Conservation (phyloP, 2,329 filamentous ascomycete species). For the Bimuria novae-zelandiae region DNA sequence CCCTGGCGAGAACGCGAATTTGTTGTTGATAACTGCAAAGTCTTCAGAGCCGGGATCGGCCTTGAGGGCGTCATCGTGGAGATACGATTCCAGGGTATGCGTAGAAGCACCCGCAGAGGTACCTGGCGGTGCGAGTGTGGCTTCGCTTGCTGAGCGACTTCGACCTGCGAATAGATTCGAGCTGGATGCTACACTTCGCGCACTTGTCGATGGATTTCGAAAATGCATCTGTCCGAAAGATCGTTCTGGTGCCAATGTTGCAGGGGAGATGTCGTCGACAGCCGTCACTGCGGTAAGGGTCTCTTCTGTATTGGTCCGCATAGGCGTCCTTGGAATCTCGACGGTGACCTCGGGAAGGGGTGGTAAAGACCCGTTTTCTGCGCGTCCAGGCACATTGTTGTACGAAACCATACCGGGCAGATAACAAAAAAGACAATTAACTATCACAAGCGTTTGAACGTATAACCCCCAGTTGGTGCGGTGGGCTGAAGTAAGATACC, state of each 20-base stretch:
- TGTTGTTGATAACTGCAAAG: slow-evolving; percentile 45
- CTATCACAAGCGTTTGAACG: slow-evolving; percentile 10
- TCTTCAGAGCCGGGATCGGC: slow-evolving; percentile 28
- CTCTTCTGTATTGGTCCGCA: slow-evolving; percentile 25
- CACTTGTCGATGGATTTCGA: slow-evolving; percentile 23
- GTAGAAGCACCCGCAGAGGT: slow-evolving; percentile 26
- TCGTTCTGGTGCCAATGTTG: slow-evolving; percentile 26
- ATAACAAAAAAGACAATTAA: slow-evolving; percentile 12
- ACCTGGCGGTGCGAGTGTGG: slow-evolving; percentile 24
- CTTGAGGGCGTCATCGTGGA: slow-evolving; percentile 28
- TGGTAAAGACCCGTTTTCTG: slow-evolving; percentile 19
- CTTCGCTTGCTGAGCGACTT: slow-evolving; percentile 29
- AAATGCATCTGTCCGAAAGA: slow-evolving; percentile 20
- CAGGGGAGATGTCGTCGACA: slow-evolving; percentile 25
- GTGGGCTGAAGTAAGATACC: not conserved
- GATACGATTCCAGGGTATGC: slow-evolving; percentile 27
- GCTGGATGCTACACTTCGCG: slow-evolving; percentile 19
- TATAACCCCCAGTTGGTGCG: not conserved
- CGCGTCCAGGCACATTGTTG: slow-evolving; percentile 19
- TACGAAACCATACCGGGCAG: slow-evolving; percentile 30
- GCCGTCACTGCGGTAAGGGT: slow-evolving; percentile 22
- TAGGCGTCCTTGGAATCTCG: slow-evolving; percentile 28
- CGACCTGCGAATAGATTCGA: slow-evolving; percentile 15
- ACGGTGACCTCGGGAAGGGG: slow-evolving; percentile 32
- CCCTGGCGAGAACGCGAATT: slow-evolving; percentile 58